Percentiles rank a stretch among this genome's conserved stretches.
These are phyloP conservation scores for Ophiostoma quercus DNA, from an alignment of 2,329 filamentous ascomycete species.

Conservation along the genomic window DNA sequence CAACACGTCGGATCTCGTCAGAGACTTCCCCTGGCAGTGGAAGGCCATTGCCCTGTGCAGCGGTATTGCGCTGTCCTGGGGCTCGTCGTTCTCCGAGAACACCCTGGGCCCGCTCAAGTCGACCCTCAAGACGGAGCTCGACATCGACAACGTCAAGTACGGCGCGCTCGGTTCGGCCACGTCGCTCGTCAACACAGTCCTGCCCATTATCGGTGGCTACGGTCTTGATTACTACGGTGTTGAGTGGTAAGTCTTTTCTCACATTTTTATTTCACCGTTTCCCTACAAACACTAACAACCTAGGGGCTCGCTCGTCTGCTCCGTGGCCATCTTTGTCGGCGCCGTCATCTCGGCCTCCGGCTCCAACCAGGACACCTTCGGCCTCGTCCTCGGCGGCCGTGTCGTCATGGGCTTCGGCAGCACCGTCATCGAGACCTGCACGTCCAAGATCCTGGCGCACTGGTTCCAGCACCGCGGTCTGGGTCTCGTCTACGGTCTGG, in stretches of 20 bases:
- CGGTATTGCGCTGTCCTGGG: constrained; percentile 30
- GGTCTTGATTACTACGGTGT: constrained; percentile 31
- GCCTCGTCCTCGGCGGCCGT: constrained; percentile 28
- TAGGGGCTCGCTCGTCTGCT: constrained; percentile 29
- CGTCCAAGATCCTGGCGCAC: constrained; percentile 32
- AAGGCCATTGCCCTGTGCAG: constrained; percentile 29
- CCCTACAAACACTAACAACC: background rate
- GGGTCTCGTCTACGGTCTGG: constrained; percentile 28
- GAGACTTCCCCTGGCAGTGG: constrained; percentile 30
- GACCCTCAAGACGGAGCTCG: constrained; percentile 27
- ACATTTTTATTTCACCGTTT: too few relatives aligned
- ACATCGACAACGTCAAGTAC: constrained; percentile 30
- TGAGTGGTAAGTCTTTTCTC: constrained; percentile 27
- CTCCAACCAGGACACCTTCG: constrained; percentile 28
- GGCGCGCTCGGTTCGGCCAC: constrained; percentile 30
- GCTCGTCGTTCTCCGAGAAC: constrained; percentile 31
- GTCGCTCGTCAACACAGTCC: constrained; percentile 30
- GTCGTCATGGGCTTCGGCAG: constrained; percentile 32
- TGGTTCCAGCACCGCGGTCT: constrained; percentile 31
- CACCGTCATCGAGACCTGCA: constrained; percentile 31
- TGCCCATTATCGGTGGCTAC: constrained; percentile 31
- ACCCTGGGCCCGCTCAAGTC: constrained; percentile 30
- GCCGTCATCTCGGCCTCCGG: constrained; percentile 30
- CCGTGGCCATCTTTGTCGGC: constrained; percentile 29
- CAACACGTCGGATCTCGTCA: constrained; percentile 12